Percentiles rank a stretch among this genome's conserved stretches.
phyloP scores from a whole-genome alignment of 2,329 filamentous ascomycete genomes.

The Verticillium longisporum region DNA sequence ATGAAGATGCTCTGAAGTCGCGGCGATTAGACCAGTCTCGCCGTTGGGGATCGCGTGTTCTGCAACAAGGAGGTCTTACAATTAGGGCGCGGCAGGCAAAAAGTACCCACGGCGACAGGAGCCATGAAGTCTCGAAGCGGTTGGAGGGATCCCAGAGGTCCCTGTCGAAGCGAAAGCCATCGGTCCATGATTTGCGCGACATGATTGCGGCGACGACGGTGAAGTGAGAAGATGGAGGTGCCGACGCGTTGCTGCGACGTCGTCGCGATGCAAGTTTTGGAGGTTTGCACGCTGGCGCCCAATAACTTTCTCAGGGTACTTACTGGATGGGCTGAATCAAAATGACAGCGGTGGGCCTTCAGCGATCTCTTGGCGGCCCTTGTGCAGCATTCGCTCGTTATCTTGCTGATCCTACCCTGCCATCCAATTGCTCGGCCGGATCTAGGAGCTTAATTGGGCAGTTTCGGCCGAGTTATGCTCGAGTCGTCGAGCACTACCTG shows the following conservation, averaged over 20 bases:
- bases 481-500: background rate
- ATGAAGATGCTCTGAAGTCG: conserved; percentile 52
- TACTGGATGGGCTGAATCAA: background rate
- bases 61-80: conserved; percentile 33
- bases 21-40: conserved; percentile 11
- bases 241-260: background rate
- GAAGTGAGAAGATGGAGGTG: background rate
- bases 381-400: background rate
- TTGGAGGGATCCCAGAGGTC: conserved; percentile 48
- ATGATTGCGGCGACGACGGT: background rate
- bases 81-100: conserved; percentile 49
- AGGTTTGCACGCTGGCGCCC: conserved; percentile 3
- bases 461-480: background rate
- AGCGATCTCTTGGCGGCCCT: background rate
- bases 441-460: background rate
- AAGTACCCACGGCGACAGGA: conserved; percentile 60
- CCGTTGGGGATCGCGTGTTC: background rate
- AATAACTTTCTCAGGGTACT: background rate
- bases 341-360: background rate
- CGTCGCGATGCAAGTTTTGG: conserved; percentile 4
- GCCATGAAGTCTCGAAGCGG: conserved; percentile 75
- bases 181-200: background rate
- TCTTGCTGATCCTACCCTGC: background rate
- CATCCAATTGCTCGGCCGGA: background rate
- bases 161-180: conserved; percentile 30